phyloP scores from a whole-genome alignment of 2,329 filamentous ascomycete genomes.

The Penicillium sp. region DNA sequence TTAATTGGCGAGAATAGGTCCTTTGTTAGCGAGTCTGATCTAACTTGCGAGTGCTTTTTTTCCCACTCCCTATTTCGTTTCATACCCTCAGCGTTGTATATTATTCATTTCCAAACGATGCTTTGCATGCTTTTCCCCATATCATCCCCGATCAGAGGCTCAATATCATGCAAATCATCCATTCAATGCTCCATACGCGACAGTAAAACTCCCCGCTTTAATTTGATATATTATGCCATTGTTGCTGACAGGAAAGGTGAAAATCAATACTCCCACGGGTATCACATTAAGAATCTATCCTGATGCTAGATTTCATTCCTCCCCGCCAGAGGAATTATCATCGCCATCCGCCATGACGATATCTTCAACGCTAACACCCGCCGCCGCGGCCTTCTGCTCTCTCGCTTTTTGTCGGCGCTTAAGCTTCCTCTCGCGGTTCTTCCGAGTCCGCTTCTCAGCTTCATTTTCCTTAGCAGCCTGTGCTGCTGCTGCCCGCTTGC shows the following conservation, averaged over 20 bases:
- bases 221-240: not conserved
- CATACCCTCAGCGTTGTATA: constrained; percentile 5
- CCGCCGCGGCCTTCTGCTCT: constrained; percentile 35
- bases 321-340: constrained; percentile 17
- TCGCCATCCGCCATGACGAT: constrained; percentile 16
- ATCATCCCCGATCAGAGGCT: not conserved
- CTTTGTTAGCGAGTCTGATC: constrained; percentile 4
- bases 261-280: constrained; percentile 1
- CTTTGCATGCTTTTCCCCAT: not conserved
- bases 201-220: not conserved
- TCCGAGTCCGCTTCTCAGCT: constrained; percentile 40
- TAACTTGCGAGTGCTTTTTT: constrained; percentile 1
- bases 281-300: constrained; percentile 3
- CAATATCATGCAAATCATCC: not conserved
- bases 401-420: constrained; percentile 40
- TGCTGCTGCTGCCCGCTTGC: constrained; percentile 33
- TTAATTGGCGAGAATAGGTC: not conserved
- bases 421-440: constrained; percentile 40
- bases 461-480: constrained; percentile 34
- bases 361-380: constrained; percentile 16
- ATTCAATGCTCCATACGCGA: not conserved
- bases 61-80: not conserved
- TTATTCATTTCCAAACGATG: constrained; percentile 1
- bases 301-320: constrained; percentile 4
- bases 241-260: not conserved